Percentiles rank a stretch among this genome's conserved stretches.
These are phyloP conservation scores for Penicillium desertorum DNA, from an alignment of 495 filamentous ascomycete species.

Conservation along the genomic window DNA sequence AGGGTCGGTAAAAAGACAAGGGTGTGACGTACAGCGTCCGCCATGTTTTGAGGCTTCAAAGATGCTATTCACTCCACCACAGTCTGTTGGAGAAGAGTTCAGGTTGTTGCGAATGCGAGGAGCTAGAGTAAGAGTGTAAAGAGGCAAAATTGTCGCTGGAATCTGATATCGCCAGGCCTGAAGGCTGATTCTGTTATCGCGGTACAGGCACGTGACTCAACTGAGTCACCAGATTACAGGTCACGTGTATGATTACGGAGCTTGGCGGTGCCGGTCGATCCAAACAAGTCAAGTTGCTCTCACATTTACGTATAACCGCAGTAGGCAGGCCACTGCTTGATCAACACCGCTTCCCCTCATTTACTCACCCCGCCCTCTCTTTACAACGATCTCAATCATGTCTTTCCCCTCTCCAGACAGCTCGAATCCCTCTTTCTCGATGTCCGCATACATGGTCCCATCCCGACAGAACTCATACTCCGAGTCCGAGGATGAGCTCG, in stretches of 20 bases:
- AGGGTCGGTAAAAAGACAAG: conserved; percentile 43
- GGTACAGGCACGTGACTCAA: conserved; percentile 28
- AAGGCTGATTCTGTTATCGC: conserved; percentile 40
- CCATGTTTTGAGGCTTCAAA: conserved; percentile 32
- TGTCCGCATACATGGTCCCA: conserved; percentile 45
- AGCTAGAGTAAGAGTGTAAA: conserved; percentile 14
- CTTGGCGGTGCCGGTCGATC: conserved; percentile 11
- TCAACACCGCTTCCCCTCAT: conserved; percentile 8
- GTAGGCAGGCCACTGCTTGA: conserved; percentile 46
- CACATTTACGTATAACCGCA: conserved; percentile 24
- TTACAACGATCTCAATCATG: conserved; percentile 24
- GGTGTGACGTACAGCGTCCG: conserved; percentile 56
- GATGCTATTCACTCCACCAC: conserved; percentile 23
- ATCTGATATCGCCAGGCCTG: conserved; percentile 31
- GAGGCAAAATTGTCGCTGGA: conserved; percentile 26
- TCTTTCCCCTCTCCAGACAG: conserved; percentile 31
- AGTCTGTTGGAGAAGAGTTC: background rate
- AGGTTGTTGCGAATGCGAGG: background rate
- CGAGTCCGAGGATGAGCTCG: conserved; percentile 65
- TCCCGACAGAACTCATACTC: conserved; percentile 39
- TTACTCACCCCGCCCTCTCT: conserved; percentile 3
- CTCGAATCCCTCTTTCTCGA: conserved; percentile 45
- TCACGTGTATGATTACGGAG: conserved; percentile 19
- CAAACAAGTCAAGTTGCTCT: conserved; percentile 23
- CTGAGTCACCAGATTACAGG: conserved; percentile 24